Conservation (phyloP, 257 asterid genomes). For the Solanum habrochaites region DNA sequence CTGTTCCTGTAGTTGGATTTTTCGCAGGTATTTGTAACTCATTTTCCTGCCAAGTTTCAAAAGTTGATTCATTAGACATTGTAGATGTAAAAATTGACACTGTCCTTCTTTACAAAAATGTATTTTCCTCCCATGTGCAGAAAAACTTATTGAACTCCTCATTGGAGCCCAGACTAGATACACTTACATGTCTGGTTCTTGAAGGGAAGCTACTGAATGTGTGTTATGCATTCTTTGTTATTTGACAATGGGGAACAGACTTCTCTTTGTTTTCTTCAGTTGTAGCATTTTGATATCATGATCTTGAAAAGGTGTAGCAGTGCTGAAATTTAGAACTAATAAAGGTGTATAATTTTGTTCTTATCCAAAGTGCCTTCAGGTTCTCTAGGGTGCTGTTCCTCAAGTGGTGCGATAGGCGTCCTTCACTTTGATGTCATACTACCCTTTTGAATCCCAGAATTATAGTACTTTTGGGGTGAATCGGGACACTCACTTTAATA, state of each 20-base stretch:
- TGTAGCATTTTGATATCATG: not conserved
- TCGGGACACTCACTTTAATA: not conserved
- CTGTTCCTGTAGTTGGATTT: slow-evolving; percentile 72
- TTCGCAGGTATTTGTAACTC: slow-evolving; percentile 45
- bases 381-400: not conserved
- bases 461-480: not conserved
- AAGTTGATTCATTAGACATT: not conserved
- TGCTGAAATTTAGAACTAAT: not conserved
- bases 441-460: not conserved
- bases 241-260: not conserved
- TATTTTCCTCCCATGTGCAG: slow-evolving; percentile 24
- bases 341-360: not conserved
- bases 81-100: not conserved
- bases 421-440: not conserved
- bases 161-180: slow-evolving; percentile 93
- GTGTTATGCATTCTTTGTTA: not conserved
- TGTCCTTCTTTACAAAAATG: not conserved
- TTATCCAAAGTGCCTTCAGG: not conserved
- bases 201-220: slow-evolving; percentile 6
- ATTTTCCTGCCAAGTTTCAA: not conserved
- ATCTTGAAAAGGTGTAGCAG: not conserved
- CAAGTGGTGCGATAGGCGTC: not conserved
- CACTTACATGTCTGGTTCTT: slow-evolving; percentile 98
- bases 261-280: not conserved
- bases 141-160: slow-evolving; percentile 77